Evolutionary conservation across 495 filamentous ascomycete species (phyloP).

Genomic region (Rostrohypoxylon terebratum): DNA sequence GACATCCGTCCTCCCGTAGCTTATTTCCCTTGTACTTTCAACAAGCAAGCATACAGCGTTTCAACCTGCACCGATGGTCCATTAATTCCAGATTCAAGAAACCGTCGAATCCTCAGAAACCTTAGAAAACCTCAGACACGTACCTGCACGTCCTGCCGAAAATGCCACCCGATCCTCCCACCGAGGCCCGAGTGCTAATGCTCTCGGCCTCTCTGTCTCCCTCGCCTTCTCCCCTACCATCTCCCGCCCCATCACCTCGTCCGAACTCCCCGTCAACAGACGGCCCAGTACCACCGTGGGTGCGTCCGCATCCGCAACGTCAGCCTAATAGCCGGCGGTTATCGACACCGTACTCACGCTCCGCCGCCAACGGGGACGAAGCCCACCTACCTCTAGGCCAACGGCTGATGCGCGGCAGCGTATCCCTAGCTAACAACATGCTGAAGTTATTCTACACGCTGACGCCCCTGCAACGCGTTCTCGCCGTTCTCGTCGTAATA

Average conservation of each 20-base stretch:
- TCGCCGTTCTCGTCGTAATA: constrained; percentile 65
- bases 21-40: neutral
- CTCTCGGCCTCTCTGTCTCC: constrained; percentile 36
- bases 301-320: constrained; percentile 30
- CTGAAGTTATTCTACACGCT: constrained; percentile 56
- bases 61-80: neutral
- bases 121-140: constrained; percentile 2
- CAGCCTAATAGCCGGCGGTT: constrained; percentile 22
- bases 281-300: constrained; percentile 36
- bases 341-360: constrained; percentile 41
- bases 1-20: neutral
- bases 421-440: constrained; percentile 38
- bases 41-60: neutral
- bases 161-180: constrained; percentile 45
- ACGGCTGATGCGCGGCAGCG: constrained; percentile 34
- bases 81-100: neutral
- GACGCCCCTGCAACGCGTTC: constrained; percentile 69
- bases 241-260: constrained; percentile 29
- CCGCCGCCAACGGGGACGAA: constrained; percentile 41
- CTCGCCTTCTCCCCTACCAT: constrained; percentile 24
- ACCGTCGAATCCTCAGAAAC: constrained; percentile 11
- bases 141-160: constrained; percentile 11
- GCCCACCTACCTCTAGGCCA: constrained; percentile 33
- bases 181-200: constrained; percentile 43
- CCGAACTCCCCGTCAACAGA: constrained; percentile 22